Conservation (phyloP, 2,329 filamentous ascomycete genomes). For the Pseudocercospora pini-densiflorae region DNA sequence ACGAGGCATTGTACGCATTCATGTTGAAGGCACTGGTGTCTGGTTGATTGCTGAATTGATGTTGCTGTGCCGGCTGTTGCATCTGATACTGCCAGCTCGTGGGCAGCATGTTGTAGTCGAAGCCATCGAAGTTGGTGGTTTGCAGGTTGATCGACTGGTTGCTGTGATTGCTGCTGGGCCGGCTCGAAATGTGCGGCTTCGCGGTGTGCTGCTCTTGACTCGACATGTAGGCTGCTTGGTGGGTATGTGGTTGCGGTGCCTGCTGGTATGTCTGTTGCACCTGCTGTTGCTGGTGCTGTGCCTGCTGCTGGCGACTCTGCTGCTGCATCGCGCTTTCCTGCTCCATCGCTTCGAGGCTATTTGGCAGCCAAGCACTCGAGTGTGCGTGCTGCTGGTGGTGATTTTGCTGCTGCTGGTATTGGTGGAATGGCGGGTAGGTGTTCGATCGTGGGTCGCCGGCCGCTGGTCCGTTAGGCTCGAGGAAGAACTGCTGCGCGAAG, state of each 20-base stretch:
- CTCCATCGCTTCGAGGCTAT: constrained; percentile 28
- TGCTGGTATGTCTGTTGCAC: constrained; percentile 19
- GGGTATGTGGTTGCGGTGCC: constrained; percentile 13
- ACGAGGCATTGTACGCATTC: constrained; percentile 42
- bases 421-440: constrained; percentile 34
- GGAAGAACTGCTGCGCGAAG: constrained; percentile 45
- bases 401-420: constrained; percentile 26
- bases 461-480: constrained; percentile 43
- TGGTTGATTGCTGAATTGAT: constrained; percentile 29
- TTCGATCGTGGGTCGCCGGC: constrained; percentile 24
- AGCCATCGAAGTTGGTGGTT: constrained; percentile 35
- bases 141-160: constrained; percentile 37
- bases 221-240: constrained; percentile 30
- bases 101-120: constrained; percentile 41
- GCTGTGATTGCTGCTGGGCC: constrained; percentile 38
- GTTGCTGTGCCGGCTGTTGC: constrained; percentile 34
- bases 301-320: constrained; percentile 30
- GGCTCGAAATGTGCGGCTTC: constrained; percentile 29
- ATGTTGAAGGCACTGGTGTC: constrained; percentile 42
- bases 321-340: constrained; percentile 33
- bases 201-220: constrained; percentile 28
- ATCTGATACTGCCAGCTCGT: constrained; percentile 51
- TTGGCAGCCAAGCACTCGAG: constrained; percentile 21
- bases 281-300: constrained; percentile 30
- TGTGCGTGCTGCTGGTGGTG: constrained; percentile 16